These are phyloP conservation scores for Parathielavia hyrcaniae DNA, from an alignment of 495 filamentous ascomycete genomes.

Conservation along the genomic window DNA sequence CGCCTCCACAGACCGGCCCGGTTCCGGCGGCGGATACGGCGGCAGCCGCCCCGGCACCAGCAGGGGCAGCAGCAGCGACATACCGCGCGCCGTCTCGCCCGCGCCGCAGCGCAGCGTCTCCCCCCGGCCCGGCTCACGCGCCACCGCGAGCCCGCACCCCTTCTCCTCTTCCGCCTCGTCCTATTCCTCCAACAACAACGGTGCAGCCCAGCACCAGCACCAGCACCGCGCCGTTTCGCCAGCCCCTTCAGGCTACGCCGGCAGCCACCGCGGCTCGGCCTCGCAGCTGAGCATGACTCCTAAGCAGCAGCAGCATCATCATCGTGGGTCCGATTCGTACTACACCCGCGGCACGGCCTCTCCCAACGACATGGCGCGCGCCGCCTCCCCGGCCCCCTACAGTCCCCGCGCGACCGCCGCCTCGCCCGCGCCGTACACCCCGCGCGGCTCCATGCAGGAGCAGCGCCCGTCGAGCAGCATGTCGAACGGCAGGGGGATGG, in stretches of 20 bases:
- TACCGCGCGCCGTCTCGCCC: slow-evolving; percentile 48
- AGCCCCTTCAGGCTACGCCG: slow-evolving; percentile 39
- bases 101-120: slow-evolving; percentile 46
- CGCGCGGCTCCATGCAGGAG: slow-evolving; percentile 11
- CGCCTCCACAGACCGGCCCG: slow-evolving; percentile 38
- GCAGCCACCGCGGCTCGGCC: slow-evolving; percentile 38
- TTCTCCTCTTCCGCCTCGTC: slow-evolving; percentile 46
- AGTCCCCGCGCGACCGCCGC: background rate
- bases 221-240: slow-evolving; percentile 43
- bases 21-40: slow-evolving; percentile 26
- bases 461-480: slow-evolving; percentile 36
- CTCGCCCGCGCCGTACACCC: slow-evolving; percentile 43
- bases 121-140: slow-evolving; percentile 43
- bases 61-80: slow-evolving; percentile 36
- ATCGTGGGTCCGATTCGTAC: slow-evolving; percentile 53
- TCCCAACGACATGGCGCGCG: slow-evolving; percentile 42
- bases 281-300: slow-evolving; percentile 26
- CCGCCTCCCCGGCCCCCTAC: slow-evolving; percentile 49
- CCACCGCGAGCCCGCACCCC: slow-evolving; percentile 13
- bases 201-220: background rate
- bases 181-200: slow-evolving; percentile 25
- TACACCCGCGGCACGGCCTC: slow-evolving; percentile 41
- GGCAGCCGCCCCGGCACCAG: slow-evolving; percentile 38
- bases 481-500: slow-evolving; percentile 23
- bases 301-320: slow-evolving; percentile 44